Conservation (phyloP, 2,329 filamentous ascomycete species). For the Parascedosporium putredinis region DNA sequence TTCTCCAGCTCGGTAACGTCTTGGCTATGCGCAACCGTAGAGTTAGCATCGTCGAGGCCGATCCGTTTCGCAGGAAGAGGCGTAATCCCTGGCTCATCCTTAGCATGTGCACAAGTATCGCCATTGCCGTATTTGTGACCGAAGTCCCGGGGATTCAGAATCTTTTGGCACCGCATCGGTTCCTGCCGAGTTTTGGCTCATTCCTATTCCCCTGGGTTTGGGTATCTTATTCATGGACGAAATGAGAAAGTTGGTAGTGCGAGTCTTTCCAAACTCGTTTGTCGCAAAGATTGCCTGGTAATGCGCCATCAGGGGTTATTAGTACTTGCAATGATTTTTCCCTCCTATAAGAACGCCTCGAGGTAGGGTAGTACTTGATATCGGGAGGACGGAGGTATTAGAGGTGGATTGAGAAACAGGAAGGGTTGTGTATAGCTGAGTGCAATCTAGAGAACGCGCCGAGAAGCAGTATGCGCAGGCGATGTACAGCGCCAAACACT, state of each 20-base stretch:
- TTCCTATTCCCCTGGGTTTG: slow-evolving; percentile 38
- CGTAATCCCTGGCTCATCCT: slow-evolving; percentile 40
- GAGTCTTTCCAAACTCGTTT: slow-evolving; percentile 31
- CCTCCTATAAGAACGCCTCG: no score
- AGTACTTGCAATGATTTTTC: no score
- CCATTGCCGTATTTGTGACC: slow-evolving; percentile 42
- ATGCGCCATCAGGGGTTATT: no score
- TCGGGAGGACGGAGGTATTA: no score
- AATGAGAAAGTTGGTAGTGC: slow-evolving; percentile 37
- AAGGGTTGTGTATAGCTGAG: no score
- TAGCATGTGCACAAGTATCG: slow-evolving; percentile 33
- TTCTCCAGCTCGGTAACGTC: slow-evolving; percentile 44
- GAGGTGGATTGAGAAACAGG: no score
- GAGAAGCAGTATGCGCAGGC: no score
- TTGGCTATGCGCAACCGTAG: slow-evolving; percentile 39
- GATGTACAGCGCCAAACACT: no score
- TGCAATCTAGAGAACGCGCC: no score
- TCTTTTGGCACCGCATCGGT: slow-evolving; percentile 38
- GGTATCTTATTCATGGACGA: slow-evolving; percentile 42
- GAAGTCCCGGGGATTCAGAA: slow-evolving; percentile 38
- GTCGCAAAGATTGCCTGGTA: slow-evolving; percentile 40
- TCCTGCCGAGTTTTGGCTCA: slow-evolving; percentile 41
- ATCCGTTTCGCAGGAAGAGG: slow-evolving; percentile 33
- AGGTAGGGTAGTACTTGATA: no score
- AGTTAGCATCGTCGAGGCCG: slow-evolving; percentile 39